These are phyloP conservation scores for Tylopilus sp. DNA, from an alignment of 768 basidiomycete species.

Conservation along the genomic window DNA sequence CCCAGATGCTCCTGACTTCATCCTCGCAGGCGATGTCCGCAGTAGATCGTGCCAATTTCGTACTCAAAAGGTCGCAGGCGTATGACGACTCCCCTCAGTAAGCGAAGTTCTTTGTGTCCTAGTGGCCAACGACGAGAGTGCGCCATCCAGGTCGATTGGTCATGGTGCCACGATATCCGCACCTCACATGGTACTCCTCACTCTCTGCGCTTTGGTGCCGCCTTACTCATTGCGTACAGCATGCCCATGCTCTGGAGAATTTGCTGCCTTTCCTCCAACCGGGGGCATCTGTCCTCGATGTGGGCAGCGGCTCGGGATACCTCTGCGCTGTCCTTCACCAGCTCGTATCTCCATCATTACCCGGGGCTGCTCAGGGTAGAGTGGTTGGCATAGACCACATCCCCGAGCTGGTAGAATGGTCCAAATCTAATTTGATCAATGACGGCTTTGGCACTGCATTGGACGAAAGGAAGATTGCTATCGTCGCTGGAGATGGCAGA, in stretches of 20 bases:
- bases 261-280: slow-evolving; percentile 69
- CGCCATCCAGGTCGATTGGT: slow-evolving; percentile 56
- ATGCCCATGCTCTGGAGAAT: slow-evolving; percentile 81
- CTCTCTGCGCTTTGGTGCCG: not conserved
- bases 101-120: slow-evolving; percentile 24
- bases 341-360: slow-evolving; percentile 44
- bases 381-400: slow-evolving; percentile 94
- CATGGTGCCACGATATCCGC: slow-evolving; percentile 92
- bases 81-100: slow-evolving; percentile 82
- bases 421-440: slow-evolving; percentile 58
- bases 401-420: slow-evolving; percentile 68
- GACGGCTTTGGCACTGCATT: slow-evolving; percentile 61
- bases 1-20: not conserved
- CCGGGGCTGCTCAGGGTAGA: slow-evolving; percentile 37
- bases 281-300: slow-evolving; percentile 78
- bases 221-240: slow-evolving; percentile 40
- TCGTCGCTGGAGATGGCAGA: slow-evolving; percentile 79
- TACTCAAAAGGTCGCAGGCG: slow-evolving; percentile 45
- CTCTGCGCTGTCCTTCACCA: slow-evolving; percentile 78
- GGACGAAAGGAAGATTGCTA: slow-evolving; percentile 51
- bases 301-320: slow-evolving; percentile 89
- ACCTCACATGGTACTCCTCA: slow-evolving; percentile 78
- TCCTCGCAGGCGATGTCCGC: slow-evolving; percentile 57
- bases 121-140: not conserved
- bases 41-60: slow-evolving; percentile 72